Conservation (phyloP, 768 basidiomycete genomes). For the Boletus barrowsii region DNA sequence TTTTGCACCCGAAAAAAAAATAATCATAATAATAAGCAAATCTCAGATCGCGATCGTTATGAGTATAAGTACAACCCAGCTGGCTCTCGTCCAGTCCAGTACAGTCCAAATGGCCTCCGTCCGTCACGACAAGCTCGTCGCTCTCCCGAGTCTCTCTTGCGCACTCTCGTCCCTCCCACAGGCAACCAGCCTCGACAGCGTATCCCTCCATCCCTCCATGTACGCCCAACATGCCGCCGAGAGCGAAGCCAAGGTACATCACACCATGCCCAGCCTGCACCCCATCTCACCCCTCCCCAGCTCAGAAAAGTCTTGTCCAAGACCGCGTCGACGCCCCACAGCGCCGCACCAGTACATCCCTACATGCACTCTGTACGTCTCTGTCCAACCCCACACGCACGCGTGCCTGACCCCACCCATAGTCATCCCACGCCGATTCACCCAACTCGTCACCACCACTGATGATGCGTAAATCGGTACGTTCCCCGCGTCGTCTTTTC, state of each 20-base stretch:
- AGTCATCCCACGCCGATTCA: slow-evolving; percentile 40
- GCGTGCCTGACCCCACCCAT: slow-evolving; percentile 7
- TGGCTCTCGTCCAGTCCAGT: too few relatives aligned
- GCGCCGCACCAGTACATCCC: slow-evolving; percentile 29
- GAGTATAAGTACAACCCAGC: slow-evolving; percentile 19
- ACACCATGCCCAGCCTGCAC: background rate
- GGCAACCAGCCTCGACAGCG: slow-evolving; percentile 64
- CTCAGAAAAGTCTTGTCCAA: slow-evolving; percentile 64
- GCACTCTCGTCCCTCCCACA: slow-evolving; percentile 67
- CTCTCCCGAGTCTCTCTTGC: slow-evolving; percentile 70
- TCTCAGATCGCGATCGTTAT: slow-evolving; percentile 29
- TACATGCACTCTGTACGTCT: slow-evolving; percentile 39
- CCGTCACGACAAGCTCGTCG: slow-evolving; percentile 55
- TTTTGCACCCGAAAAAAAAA: slow-evolving; percentile 13
- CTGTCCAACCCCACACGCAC: background rate
- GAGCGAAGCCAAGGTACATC: slow-evolving; percentile 70
- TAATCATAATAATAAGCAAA: background rate
- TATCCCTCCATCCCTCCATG: slow-evolving; percentile 68
- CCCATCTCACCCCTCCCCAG: slow-evolving; percentile 29
- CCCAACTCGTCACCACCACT: slow-evolving; percentile 41
- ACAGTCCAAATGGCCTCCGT: slow-evolving; percentile 25
- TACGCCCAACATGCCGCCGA: slow-evolving; percentile 65
- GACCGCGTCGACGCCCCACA: slow-evolving; percentile 38
- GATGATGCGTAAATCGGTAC: slow-evolving; percentile 57
- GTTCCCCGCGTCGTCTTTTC: slow-evolving; percentile 8